Evolutionary conservation across 2,329 filamentous ascomycete species (phyloP), one percentile per base, ranked within the genome.

Genomic region (Dothidotthia symphoricarpi): DNA sequence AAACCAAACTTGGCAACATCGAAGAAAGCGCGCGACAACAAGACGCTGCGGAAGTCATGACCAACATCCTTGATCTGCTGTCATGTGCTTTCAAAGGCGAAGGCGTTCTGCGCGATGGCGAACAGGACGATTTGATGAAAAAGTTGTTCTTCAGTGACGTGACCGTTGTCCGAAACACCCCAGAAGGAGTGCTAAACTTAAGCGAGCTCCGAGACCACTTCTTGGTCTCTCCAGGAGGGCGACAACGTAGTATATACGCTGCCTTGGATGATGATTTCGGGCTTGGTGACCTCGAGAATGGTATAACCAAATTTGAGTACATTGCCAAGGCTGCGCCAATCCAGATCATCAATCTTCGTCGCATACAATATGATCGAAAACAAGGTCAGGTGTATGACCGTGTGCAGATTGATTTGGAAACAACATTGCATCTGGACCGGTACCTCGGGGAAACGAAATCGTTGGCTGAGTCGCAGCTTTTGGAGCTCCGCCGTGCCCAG

Each of bases 31-130:
- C 88, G 24, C 59, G 59, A 33, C 93, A 98, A 60, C 90, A 98
- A 68, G 93, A 98, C 67, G 91, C 96, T 4, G 89, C 89, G 10
- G 93, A 98, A 67, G 91, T 96, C 30, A 90, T 96, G 71, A 88
- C 88, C 41, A 93, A 91, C 56, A 86, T 95, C 16, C 80, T 96
- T 41, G 89, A 91, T 59, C 85, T 93, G 34, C 74, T 96, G n/a
- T 86, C 93, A 57, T 89, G 87, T 35, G 90, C 91, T 2, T 90
- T 97, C 58, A 82, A 78, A 40, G 79, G 88, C 5, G 77, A 76
- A n/a, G 78, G 76, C 3, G 71, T 78, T 24, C 80, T 87, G 40
- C 69, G 75, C 6, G 77, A 82, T 29, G 85, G 85, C 3, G 85
- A 94, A 48, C 91, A 96, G 64, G 70, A 82, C 14, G 93, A 97